Evolutionary conservation across 768 basidiomycete species (phyloP).

Genomic region (Amanita polypyramis): DNA sequence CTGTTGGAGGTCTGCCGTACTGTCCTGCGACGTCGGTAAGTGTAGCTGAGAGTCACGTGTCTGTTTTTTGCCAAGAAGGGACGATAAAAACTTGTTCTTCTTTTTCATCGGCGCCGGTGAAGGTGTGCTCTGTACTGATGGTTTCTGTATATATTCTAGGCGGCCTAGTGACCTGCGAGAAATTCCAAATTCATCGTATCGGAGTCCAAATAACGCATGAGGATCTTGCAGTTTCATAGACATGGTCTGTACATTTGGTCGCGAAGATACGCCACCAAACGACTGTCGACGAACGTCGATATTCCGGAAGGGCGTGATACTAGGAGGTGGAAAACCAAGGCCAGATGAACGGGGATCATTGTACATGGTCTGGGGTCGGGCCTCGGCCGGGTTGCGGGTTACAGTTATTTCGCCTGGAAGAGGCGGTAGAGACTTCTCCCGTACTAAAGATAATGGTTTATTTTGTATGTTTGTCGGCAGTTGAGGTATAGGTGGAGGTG

Average conservation of each 20-base stretch:
- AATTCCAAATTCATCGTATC: conserved; percentile 66
- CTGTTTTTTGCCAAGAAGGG: conserved; percentile 51
- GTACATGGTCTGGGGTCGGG: conserved; percentile 56
- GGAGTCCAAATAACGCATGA: conserved; percentile 26
- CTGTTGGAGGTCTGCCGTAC: conserved; percentile 23
- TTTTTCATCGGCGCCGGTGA: conserved; percentile 38
- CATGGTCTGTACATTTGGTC: conserved; percentile 46
- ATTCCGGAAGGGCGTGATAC: conserved; percentile 45
- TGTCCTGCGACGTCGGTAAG: conserved; percentile 17
- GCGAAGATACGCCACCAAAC: conserved; percentile 55
- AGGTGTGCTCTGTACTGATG: conserved; percentile 18
- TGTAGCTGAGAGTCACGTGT: conserved; percentile 21
- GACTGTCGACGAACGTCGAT: conserved; percentile 61
- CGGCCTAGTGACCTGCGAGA: conserved; percentile 51
- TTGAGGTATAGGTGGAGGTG: conserved; percentile 13
- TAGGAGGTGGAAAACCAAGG: conserved; percentile 48
- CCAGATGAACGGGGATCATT: conserved; percentile 42
- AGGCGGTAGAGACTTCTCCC: conserved; percentile 75
- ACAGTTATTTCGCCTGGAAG: conserved; percentile 45
- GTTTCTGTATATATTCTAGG: conserved; percentile 25
- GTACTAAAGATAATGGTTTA: conserved; percentile 19
- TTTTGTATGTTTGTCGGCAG: conserved; percentile 13
- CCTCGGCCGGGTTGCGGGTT: conserved; percentile 22
- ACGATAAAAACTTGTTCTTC: conserved; percentile 62
- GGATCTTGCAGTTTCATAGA: conserved; percentile 24